These are phyloP conservation scores for Phaffia rhodozyma DNA, from an alignment of 1,284 basidiomycete genomes.

Conservation along the genomic window DNA sequence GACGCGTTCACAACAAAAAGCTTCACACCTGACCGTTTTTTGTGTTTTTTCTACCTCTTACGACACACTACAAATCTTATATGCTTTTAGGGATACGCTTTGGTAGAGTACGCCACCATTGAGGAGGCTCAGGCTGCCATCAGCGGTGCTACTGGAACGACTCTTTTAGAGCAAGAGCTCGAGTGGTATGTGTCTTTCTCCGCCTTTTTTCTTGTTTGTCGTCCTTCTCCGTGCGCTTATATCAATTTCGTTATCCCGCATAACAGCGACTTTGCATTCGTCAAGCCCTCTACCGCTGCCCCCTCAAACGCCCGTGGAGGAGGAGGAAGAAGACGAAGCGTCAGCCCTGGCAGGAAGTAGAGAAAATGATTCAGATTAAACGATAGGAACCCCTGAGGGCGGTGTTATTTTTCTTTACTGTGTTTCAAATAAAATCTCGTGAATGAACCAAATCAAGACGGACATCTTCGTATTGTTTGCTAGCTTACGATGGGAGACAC, in stretches of 20 bases:
- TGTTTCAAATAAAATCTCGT: neutral
- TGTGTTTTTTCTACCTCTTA: neutral
- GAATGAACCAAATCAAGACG: neutral
- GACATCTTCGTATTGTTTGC: neutral
- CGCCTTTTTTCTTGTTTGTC: neutral
- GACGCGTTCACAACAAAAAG: neutral
- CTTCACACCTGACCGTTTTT: slow-evolving; percentile 21
- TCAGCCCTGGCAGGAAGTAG: slow-evolving; percentile 44
- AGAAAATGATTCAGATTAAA: no score
- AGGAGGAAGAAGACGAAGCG: slow-evolving; percentile 49
- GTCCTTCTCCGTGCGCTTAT: neutral
- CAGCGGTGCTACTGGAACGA: slow-evolving; percentile 61
- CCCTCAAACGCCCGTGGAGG: slow-evolving; percentile 38
- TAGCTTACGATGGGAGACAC: neutral
- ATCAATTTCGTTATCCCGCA: neutral
- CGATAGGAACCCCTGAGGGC: no score
- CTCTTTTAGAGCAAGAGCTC: slow-evolving; percentile 73
- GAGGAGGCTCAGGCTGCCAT: slow-evolving; percentile 87
- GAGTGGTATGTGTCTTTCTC: slow-evolving; percentile 41
- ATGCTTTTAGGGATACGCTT: slow-evolving; percentile 66
- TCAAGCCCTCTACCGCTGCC: slow-evolving; percentile 53
- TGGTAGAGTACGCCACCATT: slow-evolving; percentile 91
- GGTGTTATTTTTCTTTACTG: no score
- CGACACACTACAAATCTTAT: neutral
- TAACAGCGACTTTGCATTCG: slow-evolving; percentile 79